Conservation (phyloP, 2,329 filamentous ascomycete genomes). For the Fusarium sp. region DNA sequence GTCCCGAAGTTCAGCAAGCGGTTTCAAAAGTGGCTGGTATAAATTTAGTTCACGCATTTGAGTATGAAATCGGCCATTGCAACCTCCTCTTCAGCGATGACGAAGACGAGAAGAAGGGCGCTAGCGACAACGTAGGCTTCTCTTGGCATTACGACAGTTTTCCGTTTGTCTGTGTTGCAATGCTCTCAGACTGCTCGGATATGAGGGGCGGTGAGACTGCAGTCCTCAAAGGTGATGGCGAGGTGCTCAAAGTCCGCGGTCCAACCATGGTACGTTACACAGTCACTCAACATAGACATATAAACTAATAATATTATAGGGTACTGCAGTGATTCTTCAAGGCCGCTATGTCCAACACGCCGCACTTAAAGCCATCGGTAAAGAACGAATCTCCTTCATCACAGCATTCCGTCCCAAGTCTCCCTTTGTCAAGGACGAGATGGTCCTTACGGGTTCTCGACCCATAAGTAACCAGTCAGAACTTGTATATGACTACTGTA, state of each 20-base stretch:
- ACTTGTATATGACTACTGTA: constrained; percentile 23
- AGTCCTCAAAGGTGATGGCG: constrained; percentile 64
- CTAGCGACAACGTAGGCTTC: constrained; percentile 57
- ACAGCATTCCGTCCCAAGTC: constrained; percentile 72
- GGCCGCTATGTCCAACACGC: constrained; percentile 75
- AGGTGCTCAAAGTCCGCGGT: constrained; percentile 68
- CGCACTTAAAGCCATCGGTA: constrained; percentile 67
- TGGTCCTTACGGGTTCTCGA: constrained; percentile 69
- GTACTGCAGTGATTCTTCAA: constrained; percentile 74
- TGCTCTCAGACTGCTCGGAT: constrained; percentile 71
- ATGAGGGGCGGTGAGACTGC: constrained; percentile 76
- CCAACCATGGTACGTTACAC: constrained; percentile 64
- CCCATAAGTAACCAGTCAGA: constrained; percentile 58
- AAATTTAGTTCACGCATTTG: constrained; percentile 64
- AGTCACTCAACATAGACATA: not conserved
- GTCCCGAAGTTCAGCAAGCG: constrained; percentile 56
- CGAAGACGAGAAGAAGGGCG: constrained; percentile 54
- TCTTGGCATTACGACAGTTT: constrained; percentile 75
- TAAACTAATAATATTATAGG: constrained; percentile 51
- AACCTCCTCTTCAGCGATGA: constrained; percentile 64
- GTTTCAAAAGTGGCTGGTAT: constrained; percentile 66
- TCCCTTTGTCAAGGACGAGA: constrained; percentile 67
- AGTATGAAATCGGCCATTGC: constrained; percentile 67
- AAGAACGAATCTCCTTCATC: constrained; percentile 74
- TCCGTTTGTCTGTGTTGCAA: constrained; percentile 76